A percentile compares a stretch with the other conserved stretches of the same genome.
phyloP scores from a whole-genome alignment of 345 rosid species.

The Hibiscus tridactylites region DNA sequence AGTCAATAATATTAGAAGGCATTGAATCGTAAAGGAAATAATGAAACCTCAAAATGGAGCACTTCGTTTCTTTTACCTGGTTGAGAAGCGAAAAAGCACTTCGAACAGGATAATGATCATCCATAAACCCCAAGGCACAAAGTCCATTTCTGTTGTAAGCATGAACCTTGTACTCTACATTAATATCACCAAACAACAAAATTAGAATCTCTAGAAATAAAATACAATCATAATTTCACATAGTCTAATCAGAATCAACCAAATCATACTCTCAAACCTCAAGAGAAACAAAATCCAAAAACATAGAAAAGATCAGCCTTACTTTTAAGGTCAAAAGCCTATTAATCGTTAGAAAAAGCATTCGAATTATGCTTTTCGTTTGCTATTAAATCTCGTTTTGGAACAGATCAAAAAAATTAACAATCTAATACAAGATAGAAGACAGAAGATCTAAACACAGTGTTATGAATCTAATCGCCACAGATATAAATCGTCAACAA shows the following conservation, averaged over 20 bases:
- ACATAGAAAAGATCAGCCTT: neutral
- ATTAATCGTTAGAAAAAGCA: neutral
- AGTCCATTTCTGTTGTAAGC: conserved; percentile 86
- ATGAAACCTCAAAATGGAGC: neutral
- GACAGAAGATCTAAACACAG: neutral
- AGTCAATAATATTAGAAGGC: neutral
- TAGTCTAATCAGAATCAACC: neutral
- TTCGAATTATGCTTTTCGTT: neutral
- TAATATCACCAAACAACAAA: neutral
- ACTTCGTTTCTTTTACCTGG: conserved; percentile 37
- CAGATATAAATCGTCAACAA: neutral
- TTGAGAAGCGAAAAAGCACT: conserved; percentile 87
- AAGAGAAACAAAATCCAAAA: neutral
- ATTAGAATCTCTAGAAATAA: neutral
- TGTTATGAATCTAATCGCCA: neutral
- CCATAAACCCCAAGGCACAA: conserved; percentile 85
- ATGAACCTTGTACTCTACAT: conserved; percentile 83
- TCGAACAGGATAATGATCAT: conserved; percentile 88
- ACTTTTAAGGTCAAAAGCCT: neutral
- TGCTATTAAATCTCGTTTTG: neutral
- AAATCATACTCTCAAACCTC: neutral
- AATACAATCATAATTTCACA: neutral
- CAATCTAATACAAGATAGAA: neutral
- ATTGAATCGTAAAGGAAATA: neutral
- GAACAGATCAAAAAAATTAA: neutral